Percentiles rank a stretch among this genome's conserved stretches.
Conservation (phyloP, 306 rosid genomes). For the Clitoria ternatea region DNA sequence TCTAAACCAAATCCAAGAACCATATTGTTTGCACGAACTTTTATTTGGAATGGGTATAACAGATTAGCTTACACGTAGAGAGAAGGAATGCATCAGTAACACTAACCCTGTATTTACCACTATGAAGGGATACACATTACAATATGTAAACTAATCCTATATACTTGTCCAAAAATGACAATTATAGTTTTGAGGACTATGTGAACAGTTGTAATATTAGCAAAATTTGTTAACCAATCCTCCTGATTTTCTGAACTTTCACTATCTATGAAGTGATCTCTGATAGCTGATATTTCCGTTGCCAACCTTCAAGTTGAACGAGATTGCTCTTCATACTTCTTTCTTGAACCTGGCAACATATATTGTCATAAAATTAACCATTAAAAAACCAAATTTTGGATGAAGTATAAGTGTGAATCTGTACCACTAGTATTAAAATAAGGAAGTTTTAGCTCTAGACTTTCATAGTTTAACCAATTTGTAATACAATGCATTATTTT, state of each 20-base stretch:
- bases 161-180: background rate
- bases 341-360: constrained; percentile 51
- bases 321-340: constrained; percentile 49
- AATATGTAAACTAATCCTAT: background rate
- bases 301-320: constrained; percentile 42
- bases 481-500: background rate
- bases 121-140: background rate
- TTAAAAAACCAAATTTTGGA: background rate
- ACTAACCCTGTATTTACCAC: background rate
- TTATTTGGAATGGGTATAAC: background rate
- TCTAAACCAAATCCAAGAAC: background rate
- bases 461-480: background rate
- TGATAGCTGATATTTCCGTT: constrained; percentile 23
- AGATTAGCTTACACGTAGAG: background rate
- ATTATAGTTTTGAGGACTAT: background rate
- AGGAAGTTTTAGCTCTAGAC: background rate
- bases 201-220: background rate
- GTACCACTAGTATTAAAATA: background rate
- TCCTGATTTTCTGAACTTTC: background rate
- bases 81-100: background rate
- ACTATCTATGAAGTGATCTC: constrained; percentile 17
- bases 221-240: background rate
- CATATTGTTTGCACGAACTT: background rate
- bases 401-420: background rate
- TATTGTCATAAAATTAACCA: background rate